Base-by-base conservation (phyloP, 2,329 filamentous ascomycete species). In the Chrysosporium keratinophilum region DNA sequence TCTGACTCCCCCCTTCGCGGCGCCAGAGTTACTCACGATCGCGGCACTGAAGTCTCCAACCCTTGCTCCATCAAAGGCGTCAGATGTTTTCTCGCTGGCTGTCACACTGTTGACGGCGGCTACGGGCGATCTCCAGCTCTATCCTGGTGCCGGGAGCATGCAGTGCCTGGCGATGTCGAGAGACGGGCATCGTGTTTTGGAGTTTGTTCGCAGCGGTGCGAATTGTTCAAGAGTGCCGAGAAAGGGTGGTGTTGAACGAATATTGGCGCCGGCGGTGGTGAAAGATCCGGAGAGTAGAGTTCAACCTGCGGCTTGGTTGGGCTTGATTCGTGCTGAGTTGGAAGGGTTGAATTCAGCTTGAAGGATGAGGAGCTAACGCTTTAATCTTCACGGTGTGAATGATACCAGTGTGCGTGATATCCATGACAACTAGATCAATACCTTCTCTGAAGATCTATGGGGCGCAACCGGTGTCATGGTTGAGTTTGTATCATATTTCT, bases 51-150 rank as follows among this genome's bases (percentile, higher is more conserved):
- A 61, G 4, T 66, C 70, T 1, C 63, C 66, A 1, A 64, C 62
- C 11, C 61, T 63, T 0, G 58, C 61, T 0, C 66, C 71, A 4
- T 71, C 70, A 0, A 63, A 68, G 1, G 64, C 69, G 1, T 71
- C 71, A 9, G 73, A 75, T 56, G 67, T 75, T 1, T 75, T 74
- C 54, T 74, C 72, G 0, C 64, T 75, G 2, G 73, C 71, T 5
- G 67, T 73, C 11, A 75, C 71, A 5, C 61, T 75, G 5, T 64
- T 75, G 15, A 71, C 71, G 1, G 71, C 69, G 11, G 72, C 70
- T 1, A 75, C 71, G 4, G 73, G 73, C 1, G 69, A 75, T 57
- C 51, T 73, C n/a, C 61, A 71, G 9, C 60, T 75, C 1, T 75
- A 74, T 54, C 63, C 70, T 0, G 68, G 70, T 5, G 60, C 65